Percentiles rank a stretch among this genome's conserved stretches.
Conservation (phyloP, 352 stramenopile species). For the Pythium coloratum region DNA sequence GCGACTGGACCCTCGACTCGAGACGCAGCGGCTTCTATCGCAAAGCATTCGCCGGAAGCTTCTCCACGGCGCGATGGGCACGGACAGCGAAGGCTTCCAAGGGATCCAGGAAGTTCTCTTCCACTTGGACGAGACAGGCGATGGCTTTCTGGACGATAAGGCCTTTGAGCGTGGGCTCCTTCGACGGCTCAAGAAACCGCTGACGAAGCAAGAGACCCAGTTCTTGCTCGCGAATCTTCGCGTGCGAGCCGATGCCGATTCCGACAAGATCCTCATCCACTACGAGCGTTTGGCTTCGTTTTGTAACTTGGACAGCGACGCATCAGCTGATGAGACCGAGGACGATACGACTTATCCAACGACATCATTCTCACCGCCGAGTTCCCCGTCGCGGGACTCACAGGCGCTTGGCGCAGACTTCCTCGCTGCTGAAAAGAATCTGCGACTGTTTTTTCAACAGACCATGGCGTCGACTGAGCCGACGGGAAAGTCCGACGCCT, state of each 20-base stretch:
- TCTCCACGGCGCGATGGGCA: constrained; percentile 39
- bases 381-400: constrained; percentile 2
- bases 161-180: constrained; percentile 47
- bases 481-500: neutral
- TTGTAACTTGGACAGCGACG: constrained; percentile 57
- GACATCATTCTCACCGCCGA: neutral
- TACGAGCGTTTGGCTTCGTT: constrained; percentile 55
- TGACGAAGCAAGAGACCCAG: constrained; percentile 46
- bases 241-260: constrained; percentile 12
- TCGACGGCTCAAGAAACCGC: constrained; percentile 36
- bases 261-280: constrained; percentile 34
- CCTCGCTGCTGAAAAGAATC: constrained; percentile 39
- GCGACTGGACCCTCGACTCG: constrained; percentile 48
- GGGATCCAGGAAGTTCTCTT: constrained; percentile 46
- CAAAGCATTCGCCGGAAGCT: constrained; percentile 58
- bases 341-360: constrained; percentile 11
- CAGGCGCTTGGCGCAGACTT: constrained; percentile 31
- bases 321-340: constrained; percentile 39
- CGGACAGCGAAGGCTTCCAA: constrained; percentile 36
- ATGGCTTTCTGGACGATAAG: constrained; percentile 40
- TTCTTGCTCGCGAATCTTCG: constrained; percentile 52
- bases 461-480: neutral
- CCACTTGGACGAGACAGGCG: constrained; percentile 34
- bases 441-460: constrained; percentile 42
- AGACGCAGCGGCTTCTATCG: constrained; percentile 46